Evolutionary conservation across 768 basidiomycete genomes (phyloP).

Genomic region (Kwoniella newhampshirensis): DNA sequence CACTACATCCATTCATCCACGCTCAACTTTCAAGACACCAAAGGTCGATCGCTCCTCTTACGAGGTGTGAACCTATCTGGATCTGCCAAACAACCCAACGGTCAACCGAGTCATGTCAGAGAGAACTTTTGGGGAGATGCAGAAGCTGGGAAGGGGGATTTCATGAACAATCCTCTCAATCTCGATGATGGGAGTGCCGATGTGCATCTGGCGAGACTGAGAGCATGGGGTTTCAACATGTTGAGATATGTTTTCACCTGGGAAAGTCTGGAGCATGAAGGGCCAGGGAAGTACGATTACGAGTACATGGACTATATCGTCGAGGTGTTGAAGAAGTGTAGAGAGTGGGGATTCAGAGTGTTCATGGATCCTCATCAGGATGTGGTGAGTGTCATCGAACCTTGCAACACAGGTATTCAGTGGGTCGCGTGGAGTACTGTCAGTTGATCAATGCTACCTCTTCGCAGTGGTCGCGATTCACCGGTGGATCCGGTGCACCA

Average conservation of each 20-base stretch:
- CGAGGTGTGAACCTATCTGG: slow-evolving; percentile 93
- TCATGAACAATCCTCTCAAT: slow-evolving; percentile 73
- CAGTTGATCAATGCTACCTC: neutral
- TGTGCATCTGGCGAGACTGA: slow-evolving; percentile 71
- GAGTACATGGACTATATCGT: slow-evolving; percentile 92
- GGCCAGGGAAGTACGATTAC: slow-evolving; percentile 89
- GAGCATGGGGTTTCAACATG: slow-evolving; percentile 92
- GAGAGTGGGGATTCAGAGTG: slow-evolving; percentile 86
- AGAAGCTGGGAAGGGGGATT: slow-evolving; percentile 64
- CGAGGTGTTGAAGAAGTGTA: slow-evolving; percentile 79
- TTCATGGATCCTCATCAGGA: slow-evolving; percentile 98
- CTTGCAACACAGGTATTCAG: too few species aligned
- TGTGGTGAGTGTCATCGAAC: slow-evolving; percentile 76
- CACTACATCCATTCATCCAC: slow-evolving; percentile 51
- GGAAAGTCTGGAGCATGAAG: slow-evolving; percentile 89
- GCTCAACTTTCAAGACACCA: slow-evolving; percentile 46
- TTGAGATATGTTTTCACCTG: slow-evolving; percentile 79
- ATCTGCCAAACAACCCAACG: slow-evolving; percentile 77
- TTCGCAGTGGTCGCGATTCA: slow-evolving; percentile 87
- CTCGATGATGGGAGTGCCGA: slow-evolving; percentile 65
- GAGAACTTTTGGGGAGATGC: slow-evolving; percentile 83
- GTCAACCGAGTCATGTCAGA: slow-evolving; percentile 65
- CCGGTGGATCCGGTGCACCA: slow-evolving; percentile 94
- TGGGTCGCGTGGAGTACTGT: too few species aligned
- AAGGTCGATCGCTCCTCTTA: slow-evolving; percentile 62